Percentiles rank a stretch among this genome's conserved stretches.
Evolutionary conservation across 805 yeast genomes (phyloP).

Genomic region (Candida taoyuanica): DNA sequence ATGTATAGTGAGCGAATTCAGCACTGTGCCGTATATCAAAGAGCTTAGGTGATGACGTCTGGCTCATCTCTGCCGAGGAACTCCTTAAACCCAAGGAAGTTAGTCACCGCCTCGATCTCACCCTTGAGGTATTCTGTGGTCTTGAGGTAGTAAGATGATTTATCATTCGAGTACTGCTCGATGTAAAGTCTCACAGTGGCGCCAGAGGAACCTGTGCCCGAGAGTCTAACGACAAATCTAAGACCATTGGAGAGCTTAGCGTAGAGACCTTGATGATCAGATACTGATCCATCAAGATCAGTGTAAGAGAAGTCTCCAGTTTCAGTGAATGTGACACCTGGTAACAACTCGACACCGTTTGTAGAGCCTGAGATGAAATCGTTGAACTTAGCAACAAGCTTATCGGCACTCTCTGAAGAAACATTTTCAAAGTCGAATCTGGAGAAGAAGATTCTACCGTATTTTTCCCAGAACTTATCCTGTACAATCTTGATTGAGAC

Average conservation of each 20-base stretch:
- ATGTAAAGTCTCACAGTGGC: conserved; percentile 92
- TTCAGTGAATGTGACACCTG: conserved; percentile 52
- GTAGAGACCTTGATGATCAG: conserved; percentile 81
- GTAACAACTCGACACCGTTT: conserved; percentile 49
- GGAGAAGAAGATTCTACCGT: conserved; percentile 96
- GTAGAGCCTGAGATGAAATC: conserved; percentile 31
- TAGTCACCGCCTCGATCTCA: conserved; percentile 59
- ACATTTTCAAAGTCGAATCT: conserved; percentile 92
- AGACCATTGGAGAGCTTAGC: conserved; percentile 78
- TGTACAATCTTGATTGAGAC: conserved; percentile 79
- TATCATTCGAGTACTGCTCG: conserved; percentile 73
- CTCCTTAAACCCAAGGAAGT: conserved; percentile 67
- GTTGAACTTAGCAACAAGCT: conserved; percentile 54
- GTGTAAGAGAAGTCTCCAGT: conserved; percentile 90
- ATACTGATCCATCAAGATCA: conserved; percentile 90
- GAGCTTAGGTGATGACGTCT: conserved; percentile 68
- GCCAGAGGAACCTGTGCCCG: conserved; percentile 97
- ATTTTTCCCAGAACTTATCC: conserved; percentile 79
- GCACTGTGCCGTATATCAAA: too few species aligned
- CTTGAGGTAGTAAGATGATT: conserved; percentile 38
- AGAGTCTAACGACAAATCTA: conserved; percentile 82
- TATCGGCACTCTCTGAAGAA: conserved; percentile 64
- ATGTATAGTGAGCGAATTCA: too few species aligned
- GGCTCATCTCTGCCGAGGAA: conserved; percentile 80
- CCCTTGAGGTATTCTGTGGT: conserved; percentile 67